Percentiles rank a stretch among this genome's conserved stretches.
These are phyloP conservation scores for Fusarium oxysporum DNA, from an alignment of 2,329 filamentous ascomycete genomes.

Conservation along the genomic window DNA sequence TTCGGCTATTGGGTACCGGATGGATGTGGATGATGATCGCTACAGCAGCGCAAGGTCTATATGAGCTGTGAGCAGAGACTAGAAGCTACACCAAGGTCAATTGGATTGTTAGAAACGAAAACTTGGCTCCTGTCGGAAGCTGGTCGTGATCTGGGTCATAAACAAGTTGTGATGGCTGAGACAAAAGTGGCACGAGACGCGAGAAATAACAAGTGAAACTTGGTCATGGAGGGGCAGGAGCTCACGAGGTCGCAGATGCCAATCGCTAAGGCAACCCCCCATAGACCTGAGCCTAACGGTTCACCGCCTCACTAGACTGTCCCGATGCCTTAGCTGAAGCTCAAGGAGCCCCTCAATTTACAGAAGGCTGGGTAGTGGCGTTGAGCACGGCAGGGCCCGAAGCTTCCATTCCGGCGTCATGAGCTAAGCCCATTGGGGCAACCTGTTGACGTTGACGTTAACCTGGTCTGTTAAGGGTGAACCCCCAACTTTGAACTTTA, in stretches of 20 bases:
- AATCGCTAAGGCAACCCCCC: slow-evolving; percentile 33
- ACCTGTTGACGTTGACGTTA: slow-evolving; percentile 26
- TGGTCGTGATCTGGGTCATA: slow-evolving; percentile 1
- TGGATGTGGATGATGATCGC: background rate
- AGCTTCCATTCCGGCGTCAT: slow-evolving; percentile 1
- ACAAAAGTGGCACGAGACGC: slow-evolving; percentile 31
- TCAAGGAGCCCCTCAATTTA: slow-evolving; percentile 17
- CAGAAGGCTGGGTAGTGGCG: slow-evolving; percentile 7
- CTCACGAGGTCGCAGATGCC: slow-evolving; percentile 32
- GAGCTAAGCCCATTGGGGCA: slow-evolving; percentile 22
- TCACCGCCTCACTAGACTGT: slow-evolving; percentile 25
- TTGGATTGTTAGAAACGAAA: background rate
- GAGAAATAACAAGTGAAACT: slow-evolving; percentile 21
- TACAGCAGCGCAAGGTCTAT: slow-evolving; percentile 3
- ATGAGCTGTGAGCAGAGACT: background rate
- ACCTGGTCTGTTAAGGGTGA: background rate
- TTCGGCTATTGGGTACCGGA: background rate
- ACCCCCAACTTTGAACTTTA: slow-evolving; percentile 9
- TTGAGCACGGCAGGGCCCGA: slow-evolving; percentile 21
- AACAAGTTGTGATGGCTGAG: slow-evolving; percentile 6
- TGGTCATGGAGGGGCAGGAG: slow-evolving; percentile 30
- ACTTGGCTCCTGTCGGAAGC: background rate
- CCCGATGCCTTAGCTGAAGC: slow-evolving; percentile 3
- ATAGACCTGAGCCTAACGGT: slow-evolving; percentile 11
- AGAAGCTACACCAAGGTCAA: slow-evolving; percentile 2